These are phyloP conservation scores for Pseudonitzschia pungens DNA, from an alignment of 108 stramenopile genomes.

Conservation along the genomic window DNA sequence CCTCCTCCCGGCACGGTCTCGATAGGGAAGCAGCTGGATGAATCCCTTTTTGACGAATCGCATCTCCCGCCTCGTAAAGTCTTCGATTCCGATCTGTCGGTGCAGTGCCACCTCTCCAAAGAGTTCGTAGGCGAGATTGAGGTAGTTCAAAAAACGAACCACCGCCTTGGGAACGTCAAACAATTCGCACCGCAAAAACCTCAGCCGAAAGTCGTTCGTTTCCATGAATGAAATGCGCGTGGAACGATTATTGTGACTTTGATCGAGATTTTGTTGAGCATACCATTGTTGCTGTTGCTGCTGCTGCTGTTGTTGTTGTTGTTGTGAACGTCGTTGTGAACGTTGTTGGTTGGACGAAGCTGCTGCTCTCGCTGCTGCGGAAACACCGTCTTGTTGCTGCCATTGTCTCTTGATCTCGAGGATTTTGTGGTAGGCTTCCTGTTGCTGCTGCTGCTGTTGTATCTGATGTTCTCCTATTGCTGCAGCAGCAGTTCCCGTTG, in stretches of 20 bases:
- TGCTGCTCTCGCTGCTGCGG: too few species aligned
- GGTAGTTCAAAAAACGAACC: conserved; percentile 25
- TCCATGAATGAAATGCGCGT: not conserved
- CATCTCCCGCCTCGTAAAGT: not conserved
- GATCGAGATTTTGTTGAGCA: not conserved
- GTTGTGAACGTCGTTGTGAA: not conserved
- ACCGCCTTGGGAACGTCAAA: conserved; percentile 40
- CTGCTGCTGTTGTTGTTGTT: not conserved
- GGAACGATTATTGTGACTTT: not conserved
- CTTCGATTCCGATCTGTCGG: not conserved
- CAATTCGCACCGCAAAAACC: conserved; percentile 42
- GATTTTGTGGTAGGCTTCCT: too few species aligned
- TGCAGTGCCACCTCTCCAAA: conserved; percentile 23
- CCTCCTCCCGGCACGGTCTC: conserved; percentile 9
- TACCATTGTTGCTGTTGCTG: not conserved
- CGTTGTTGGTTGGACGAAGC: too few species aligned
- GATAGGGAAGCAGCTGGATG: conserved; percentile 9
- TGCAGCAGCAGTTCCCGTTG: not conserved
- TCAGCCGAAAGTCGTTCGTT: conserved; percentile 23
- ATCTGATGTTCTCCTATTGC: too few species aligned
- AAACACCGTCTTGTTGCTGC: too few species aligned
- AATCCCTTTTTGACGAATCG: not conserved
- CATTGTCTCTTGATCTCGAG: too few species aligned
- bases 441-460: not conserved
- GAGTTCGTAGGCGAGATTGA: conserved; percentile 26